A percentile compares a stretch with the other conserved stretches of the same genome.
Evolutionary conservation across 768 basidiomycete genomes (phyloP).

Genomic region (Amyloporia xantha): DNA sequence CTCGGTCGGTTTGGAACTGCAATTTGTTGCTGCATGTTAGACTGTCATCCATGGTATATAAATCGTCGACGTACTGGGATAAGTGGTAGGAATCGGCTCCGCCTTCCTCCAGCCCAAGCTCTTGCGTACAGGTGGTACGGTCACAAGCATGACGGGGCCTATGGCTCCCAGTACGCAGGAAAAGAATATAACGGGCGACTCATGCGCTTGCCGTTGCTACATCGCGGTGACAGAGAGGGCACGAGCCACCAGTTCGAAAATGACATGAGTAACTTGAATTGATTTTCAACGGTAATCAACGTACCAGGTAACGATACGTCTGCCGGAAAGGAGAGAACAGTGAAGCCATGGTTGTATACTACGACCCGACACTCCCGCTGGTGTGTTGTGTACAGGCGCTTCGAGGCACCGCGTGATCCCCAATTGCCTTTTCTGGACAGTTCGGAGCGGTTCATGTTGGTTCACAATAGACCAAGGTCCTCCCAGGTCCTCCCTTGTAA

Average conservation of each 20-base stretch:
- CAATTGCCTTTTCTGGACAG: too few relatives aligned
- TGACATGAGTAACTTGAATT: slow-evolving; percentile 1
- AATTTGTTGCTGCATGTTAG: background rate
- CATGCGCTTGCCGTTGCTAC: slow-evolving; percentile 88
- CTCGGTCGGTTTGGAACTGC: slow-evolving; percentile 69
- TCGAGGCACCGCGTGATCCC: too few relatives aligned
- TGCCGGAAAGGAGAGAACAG: slow-evolving; percentile 41
- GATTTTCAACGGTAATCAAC: slow-evolving; percentile 1
- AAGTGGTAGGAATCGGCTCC: slow-evolving; percentile 67
- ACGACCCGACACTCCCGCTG: too few relatives aligned
- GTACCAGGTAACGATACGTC: slow-evolving; percentile 39
- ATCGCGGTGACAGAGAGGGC: background rate
- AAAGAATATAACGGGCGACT: slow-evolving; percentile 87
- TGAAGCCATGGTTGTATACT: slow-evolving; percentile 40
- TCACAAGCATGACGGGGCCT: slow-evolving; percentile 68
- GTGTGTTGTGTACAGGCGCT: too few relatives aligned
- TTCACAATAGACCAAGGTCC: too few relatives aligned
- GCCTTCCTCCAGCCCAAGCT: slow-evolving; percentile 65
- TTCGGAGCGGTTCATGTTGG: too few relatives aligned
- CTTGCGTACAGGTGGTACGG: slow-evolving; percentile 74
- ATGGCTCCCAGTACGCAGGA: slow-evolving; percentile 67
- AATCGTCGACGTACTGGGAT: slow-evolving; percentile 54
- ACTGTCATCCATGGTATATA: background rate
- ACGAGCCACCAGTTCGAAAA: background rate
- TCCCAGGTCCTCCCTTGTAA: too few relatives aligned